Evolutionary conservation across 139 green algal species (phyloP), one percentile per base, ranked within the genome.

Genomic region (Coelastrella sp.): DNA sequence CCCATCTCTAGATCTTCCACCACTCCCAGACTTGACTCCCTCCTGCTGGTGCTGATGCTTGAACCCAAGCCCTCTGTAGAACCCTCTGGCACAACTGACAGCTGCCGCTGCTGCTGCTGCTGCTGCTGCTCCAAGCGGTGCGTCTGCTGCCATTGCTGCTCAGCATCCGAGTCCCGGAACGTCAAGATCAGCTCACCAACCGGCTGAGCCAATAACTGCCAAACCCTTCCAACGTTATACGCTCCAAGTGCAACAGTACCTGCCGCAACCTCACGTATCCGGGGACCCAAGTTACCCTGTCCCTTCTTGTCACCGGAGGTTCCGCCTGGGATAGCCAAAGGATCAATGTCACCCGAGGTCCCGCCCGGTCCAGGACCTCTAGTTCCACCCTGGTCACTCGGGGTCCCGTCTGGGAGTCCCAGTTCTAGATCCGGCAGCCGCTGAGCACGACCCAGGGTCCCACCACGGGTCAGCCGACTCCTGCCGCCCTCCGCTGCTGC

Each of bases 111-210:
- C 79, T 54, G 79, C 56, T 56, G 79, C 79, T 73, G 79, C 79
- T 54, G 78, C 78, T 19, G 79, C 81, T 87, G 81, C 81, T 65
- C 16, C 81, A 47, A 47, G 32, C 32, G 32, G 32, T 47, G 32
- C 1, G 32, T 47, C 32, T 76, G 83, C 83, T 56, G 54, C 83
- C 80, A 65, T 32, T 80, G 83, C 83, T 57, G 83, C 65, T 74
- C 14, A 65, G 57, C 54, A 14, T 71, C 54, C 79, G 71, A 13
- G 57, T 23, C 57, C 58, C 22, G 6, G 10, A 80, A 19, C 17
- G 32, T 19, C 8, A 19, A 59, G 5, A 80, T 61, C 4, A 80
- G 14, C 4, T 57, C 74, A 10, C 14, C 74, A 3, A 57, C 74
- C 17, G 74, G 74, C 74, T 80, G 74, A 76, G 74, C 59, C 74